Evolutionary conservation across 805 yeast genomes (phyloP), one percentile per base, ranked within the genome.

Genomic region (Blastobotrys americana): DNA sequence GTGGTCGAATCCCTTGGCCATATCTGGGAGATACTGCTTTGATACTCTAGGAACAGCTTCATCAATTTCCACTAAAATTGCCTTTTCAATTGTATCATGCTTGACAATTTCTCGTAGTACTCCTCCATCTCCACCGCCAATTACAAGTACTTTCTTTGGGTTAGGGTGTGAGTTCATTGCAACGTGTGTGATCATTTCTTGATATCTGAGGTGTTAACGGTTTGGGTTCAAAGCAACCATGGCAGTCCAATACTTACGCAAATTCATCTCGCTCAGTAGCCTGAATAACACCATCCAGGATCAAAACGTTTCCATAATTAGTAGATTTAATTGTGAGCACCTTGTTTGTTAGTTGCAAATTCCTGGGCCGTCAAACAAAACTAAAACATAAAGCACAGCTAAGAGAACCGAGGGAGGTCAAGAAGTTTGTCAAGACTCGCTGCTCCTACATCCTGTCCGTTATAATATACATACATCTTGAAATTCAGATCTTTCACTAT

Each of bases 71-170:
- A 95, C 88, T 54, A 90, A 73, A 70, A 84, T 77, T 39, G 95
- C 96, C 68, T 82, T 83, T 66, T 88, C 96, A 44, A 90, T 86
- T 49, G 76, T 65, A 42, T 76, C 80, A 68, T 90, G 96, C 70
- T 90, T 90, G 61, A 88, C 85, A 61, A 89, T 75, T 69, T 90
- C 97, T 69, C 97, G 80, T 59, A 90, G 76, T 42, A 90, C 97
- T 68, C 97, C 97, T 57, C 98, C 98, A 66, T 90, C 98, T 61
- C 98, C 98, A 53, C 98, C 98, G 48, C 98, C 98, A 60, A 90
- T 84, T 52, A 90, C 97, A 45, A 90, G 73, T 19, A 94, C 97
- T 58, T 76, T 82, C 74, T 85, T 86, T 47, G 97, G 97, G 70
- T 85, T 80, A 57, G 96, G 89, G 69, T 93, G 97, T 43, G 93